Percentiles rank a stretch among this genome's conserved stretches.
Conservation (phyloP, 176 grass and related monocot genomes). For the Pontederia crassipes region DNA sequence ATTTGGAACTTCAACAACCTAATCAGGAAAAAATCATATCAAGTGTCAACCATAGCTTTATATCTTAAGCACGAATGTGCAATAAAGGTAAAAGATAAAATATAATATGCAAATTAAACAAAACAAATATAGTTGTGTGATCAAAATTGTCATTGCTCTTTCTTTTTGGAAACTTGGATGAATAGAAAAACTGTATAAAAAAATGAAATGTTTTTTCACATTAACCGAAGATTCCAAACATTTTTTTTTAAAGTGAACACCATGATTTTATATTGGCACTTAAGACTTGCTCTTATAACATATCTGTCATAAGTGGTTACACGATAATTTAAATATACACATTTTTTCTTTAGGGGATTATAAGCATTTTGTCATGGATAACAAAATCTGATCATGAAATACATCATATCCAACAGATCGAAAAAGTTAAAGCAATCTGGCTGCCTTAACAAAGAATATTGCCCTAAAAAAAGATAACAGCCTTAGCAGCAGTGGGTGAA, state of each 20-base stretch:
- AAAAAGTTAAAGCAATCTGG: too few relatives aligned
- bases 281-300: too few relatives aligned
- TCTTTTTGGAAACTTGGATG: background rate
- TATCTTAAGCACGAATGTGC: background rate
- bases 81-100: background rate
- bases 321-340: too few relatives aligned
- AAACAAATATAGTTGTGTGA: background rate
- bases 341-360: too few relatives aligned
- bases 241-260: background rate
- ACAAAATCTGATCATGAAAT: too few relatives aligned
- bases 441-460: too few relatives aligned
- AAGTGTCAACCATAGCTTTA: background rate
- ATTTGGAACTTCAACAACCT: constrained; percentile 9
- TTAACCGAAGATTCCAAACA: background rate
- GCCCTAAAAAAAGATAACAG: too few relatives aligned
- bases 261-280: background rate
- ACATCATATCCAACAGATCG: too few relatives aligned
- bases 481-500: too few relatives aligned
- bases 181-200: background rate
- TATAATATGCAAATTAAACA: background rate
- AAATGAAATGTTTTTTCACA: background rate
- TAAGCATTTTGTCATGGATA: too few relatives aligned
- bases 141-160: too few relatives aligned
- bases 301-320: too few relatives aligned
- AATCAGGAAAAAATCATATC: background rate